Percentiles rank a stretch among this genome's conserved stretches.
phyloP scores from a whole-genome alignment of 2,329 filamentous ascomycete species.

The Hypoxylon sp. region DNA sequence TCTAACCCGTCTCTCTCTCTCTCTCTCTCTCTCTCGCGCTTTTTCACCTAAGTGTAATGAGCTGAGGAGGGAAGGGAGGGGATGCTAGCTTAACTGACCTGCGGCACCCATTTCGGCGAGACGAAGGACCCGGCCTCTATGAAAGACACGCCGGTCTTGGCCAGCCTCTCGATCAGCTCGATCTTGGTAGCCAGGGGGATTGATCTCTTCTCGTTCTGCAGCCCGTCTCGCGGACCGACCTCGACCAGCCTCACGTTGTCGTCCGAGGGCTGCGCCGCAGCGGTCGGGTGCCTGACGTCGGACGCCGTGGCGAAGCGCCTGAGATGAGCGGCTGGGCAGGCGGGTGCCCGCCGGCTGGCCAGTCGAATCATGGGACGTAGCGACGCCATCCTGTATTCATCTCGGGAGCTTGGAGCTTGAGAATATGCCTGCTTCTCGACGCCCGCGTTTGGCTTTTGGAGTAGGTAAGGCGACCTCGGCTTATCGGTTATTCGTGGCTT shows the following conservation, averaged over 20 bases:
- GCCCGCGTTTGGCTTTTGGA: too few relatives aligned
- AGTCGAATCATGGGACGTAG: conserved; percentile 44
- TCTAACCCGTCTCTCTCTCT: not conserved
- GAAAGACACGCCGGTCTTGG: conserved; percentile 62
- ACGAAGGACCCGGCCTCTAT: conserved; percentile 75
- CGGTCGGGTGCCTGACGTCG: conserved; percentile 36
- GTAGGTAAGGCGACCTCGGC: too few relatives aligned
- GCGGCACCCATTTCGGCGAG: conserved; percentile 71
- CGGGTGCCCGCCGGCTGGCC: conserved; percentile 34
- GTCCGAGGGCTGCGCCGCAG: conserved; percentile 31
- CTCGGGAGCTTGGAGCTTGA: conserved; percentile 17
- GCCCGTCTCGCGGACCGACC: conserved; percentile 72
- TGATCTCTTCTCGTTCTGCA: conserved; percentile 71
- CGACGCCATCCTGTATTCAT: conserved; percentile 45
- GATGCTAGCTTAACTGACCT: conserved; percentile 55
- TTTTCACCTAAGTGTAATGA: too few relatives aligned
- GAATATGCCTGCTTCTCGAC: not conserved
- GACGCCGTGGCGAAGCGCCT: conserved; percentile 45
- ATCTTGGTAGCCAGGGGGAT: conserved; percentile 69
- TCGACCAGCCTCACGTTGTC: conserved; percentile 62
- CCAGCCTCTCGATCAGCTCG: conserved; percentile 66
- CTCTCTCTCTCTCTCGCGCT: not conserved
- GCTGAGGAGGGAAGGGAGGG: too few relatives aligned
- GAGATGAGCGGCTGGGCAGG: conserved; percentile 19
- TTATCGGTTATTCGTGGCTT: too few relatives aligned